Evolutionary conservation across 2,329 filamentous ascomycete genomes (phyloP).

Genomic region (Juglanconis oblonga): DNA sequence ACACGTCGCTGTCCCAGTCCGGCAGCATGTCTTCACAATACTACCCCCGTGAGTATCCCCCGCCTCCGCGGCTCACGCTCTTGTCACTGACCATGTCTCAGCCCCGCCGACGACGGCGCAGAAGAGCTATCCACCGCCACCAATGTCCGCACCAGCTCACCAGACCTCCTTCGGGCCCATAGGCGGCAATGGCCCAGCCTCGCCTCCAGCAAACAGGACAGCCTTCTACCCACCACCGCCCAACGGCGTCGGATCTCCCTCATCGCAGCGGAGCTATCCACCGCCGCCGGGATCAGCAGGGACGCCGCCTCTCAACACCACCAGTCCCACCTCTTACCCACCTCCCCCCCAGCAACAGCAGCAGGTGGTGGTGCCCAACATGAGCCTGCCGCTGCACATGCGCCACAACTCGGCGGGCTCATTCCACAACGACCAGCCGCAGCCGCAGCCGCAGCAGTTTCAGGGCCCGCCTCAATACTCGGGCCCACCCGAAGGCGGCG

Average conservation of each 20-base stretch:
- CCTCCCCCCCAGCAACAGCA: slow-evolving; percentile 30
- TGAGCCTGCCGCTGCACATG: slow-evolving; percentile 35
- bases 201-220: slow-evolving; percentile 33
- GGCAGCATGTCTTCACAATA: slow-evolving; percentile 22
- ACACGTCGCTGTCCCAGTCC: background rate
- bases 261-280: slow-evolving; percentile 33
- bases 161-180: slow-evolving; percentile 30
- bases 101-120: slow-evolving; percentile 24
- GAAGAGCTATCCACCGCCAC: slow-evolving; percentile 34
- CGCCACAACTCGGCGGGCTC: slow-evolving; percentile 28
- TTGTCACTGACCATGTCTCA: slow-evolving; percentile 15
- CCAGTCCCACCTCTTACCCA: slow-evolving; percentile 28
- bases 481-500: slow-evolving; percentile 22
- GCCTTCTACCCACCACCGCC: slow-evolving; percentile 34
- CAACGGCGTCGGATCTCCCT: slow-evolving; percentile 11
- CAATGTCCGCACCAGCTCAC: slow-evolving; percentile 33
- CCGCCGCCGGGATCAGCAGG: slow-evolving; percentile 31
- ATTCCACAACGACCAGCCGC: slow-evolving; percentile 14
- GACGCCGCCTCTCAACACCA: slow-evolving; percentile 28
- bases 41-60: slow-evolving; percentile 24
- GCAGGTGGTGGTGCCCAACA: slow-evolving; percentile 24
- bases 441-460: slow-evolving; percentile 21
- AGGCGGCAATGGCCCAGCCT: slow-evolving; percentile 27
- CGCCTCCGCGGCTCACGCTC: background rate
- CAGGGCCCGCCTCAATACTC: slow-evolving; percentile 29